phyloP scores from a whole-genome alignment of 768 basidiomycete genomes.

The Basidioascus undulatus region DNA sequence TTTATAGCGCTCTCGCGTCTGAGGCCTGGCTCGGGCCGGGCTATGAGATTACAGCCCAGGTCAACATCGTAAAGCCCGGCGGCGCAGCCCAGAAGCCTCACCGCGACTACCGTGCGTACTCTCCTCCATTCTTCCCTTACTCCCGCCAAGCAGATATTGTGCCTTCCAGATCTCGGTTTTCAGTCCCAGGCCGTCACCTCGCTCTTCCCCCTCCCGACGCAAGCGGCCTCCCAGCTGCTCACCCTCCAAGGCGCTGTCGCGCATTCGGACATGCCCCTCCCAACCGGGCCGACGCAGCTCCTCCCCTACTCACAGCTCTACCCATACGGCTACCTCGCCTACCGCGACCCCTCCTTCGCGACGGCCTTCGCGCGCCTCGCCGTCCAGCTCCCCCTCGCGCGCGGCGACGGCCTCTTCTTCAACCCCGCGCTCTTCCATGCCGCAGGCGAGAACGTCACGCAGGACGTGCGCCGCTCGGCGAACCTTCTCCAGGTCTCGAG shows the following conservation, averaged over 20 bases:
- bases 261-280: constrained; percentile 7
- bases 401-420: constrained; percentile 9
- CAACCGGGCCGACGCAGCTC: constrained; percentile 7
- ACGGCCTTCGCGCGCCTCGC: not conserved
- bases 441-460: constrained; percentile 4
- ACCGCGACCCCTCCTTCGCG: constrained; percentile 3
- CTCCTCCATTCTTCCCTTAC: no score
- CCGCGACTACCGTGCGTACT: no score
- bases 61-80: no score
- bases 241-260: constrained; percentile 9
- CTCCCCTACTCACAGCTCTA: constrained; percentile 7
- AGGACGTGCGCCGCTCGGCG: not conserved
- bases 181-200: no score
- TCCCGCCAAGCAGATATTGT: no score
- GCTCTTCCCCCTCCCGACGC: no score
- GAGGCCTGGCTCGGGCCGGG: no score
- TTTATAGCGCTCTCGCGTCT: no score
- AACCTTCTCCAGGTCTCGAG: constrained; percentile 6
- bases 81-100: no score
- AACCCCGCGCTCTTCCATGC: constrained; percentile 7
- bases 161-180: no score
- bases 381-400: constrained; percentile 4
- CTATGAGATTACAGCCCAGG: no score
- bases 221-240: no score
- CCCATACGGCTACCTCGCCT: constrained; percentile 5